phyloP scores from a whole-genome alignment of 176 grass and related monocot genomes.

The Oryza rufipogon region DNA sequence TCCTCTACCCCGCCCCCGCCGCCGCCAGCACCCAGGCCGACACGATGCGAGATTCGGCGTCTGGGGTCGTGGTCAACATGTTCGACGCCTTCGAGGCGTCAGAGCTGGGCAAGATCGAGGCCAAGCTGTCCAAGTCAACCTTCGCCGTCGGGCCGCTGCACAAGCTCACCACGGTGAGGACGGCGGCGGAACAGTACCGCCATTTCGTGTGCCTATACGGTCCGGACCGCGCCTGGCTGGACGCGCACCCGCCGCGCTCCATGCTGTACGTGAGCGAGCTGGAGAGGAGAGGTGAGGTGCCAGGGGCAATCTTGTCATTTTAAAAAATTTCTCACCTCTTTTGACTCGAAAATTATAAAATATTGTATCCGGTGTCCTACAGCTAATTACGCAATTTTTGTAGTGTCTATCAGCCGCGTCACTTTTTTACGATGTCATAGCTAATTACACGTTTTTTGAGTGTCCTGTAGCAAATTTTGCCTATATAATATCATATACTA shows the following conservation, averaged over 20 bases:
- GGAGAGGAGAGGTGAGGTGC: not conserved
- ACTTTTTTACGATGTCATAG: too few relatives aligned
- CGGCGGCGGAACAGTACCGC: not conserved
- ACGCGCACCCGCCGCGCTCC: not conserved
- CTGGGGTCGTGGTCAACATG: slow-evolving; percentile 9
- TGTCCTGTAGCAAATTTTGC: too few relatives aligned
- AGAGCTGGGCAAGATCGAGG: not conserved
- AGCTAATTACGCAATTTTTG: too few relatives aligned
- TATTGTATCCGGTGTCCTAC: too few relatives aligned
- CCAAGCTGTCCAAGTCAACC: not conserved
- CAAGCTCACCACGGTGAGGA: not conserved
- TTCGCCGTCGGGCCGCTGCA: slow-evolving; percentile 40
- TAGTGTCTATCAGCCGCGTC: too few relatives aligned
- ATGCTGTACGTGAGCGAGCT: slow-evolving; percentile 8
- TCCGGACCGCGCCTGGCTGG: not conserved
- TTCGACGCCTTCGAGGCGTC: slow-evolving; percentile 28
- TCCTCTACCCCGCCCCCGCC: slow-evolving; percentile 40
- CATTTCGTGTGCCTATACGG: not conserved
- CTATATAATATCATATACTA: too few relatives aligned
- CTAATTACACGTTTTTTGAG: too few relatives aligned
- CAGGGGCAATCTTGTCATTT: too few relatives aligned
- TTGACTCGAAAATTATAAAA: too few relatives aligned
- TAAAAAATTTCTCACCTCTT: too few relatives aligned
- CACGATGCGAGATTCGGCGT: not conserved
- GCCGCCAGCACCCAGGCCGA: not conserved